Percentiles rank a stretch among this genome's conserved stretches.
phyloP scores from a whole-genome alignment of 2,329 filamentous ascomycete species.

The Alternaria ventricosa region DNA sequence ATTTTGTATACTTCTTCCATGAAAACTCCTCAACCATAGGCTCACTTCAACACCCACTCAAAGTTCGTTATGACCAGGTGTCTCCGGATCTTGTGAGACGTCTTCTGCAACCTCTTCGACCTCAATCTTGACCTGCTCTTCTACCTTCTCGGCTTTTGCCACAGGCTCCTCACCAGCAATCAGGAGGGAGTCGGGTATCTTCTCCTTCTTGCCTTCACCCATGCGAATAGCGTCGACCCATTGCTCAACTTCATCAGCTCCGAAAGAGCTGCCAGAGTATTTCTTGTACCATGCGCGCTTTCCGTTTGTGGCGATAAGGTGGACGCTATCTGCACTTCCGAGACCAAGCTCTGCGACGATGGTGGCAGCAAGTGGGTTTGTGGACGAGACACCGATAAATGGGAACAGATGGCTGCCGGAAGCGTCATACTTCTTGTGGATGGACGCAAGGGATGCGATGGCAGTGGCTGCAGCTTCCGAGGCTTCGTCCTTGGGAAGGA shows the following conservation, averaged over 20 bases:
- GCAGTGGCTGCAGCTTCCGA: constrained; percentile 55
- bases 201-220: constrained; percentile 82
- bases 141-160: constrained; percentile 28
- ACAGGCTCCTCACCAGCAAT: constrained; percentile 29
- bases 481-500: constrained; percentile 49
- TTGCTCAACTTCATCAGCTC: constrained; percentile 69
- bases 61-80: constrained; percentile 34
- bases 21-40: neutral
- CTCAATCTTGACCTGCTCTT: constrained; percentile 41
- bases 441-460: constrained; percentile 67
- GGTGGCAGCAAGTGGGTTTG: constrained; percentile 62
- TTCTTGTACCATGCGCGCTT: constrained; percentile 86
- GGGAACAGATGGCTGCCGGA: constrained; percentile 77
- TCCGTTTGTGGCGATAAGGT: constrained; percentile 83
- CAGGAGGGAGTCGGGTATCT: constrained; percentile 62
- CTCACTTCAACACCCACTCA: constrained; percentile 5
- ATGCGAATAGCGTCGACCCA: constrained; percentile 94
- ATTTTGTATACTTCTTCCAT: neutral
- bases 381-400: constrained; percentile 74
- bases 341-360: constrained; percentile 71
- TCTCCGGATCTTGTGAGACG: constrained; percentile 4
- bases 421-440: constrained; percentile 76
- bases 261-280: constrained; percentile 66
- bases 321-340: constrained; percentile 59
- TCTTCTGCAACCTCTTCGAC: constrained; percentile 39